These are phyloP conservation scores for Chlamydomonas incerta DNA, from an alignment of 139 green algal genomes.

Conservation along the genomic window DNA sequence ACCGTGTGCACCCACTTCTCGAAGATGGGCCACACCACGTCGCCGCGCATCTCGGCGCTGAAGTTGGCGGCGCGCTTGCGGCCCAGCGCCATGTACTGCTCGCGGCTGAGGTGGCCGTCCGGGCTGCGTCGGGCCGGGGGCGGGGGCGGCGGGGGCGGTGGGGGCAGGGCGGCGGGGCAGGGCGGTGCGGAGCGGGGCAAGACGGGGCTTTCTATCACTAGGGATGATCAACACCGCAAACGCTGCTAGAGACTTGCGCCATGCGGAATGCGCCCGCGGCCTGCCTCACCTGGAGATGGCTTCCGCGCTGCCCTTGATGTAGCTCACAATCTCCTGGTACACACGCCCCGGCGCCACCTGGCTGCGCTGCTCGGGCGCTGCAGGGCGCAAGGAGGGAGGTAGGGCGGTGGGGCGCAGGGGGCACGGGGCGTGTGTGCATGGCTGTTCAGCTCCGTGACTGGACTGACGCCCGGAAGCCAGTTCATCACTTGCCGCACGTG, in stretches of 20 bases:
- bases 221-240: neutral
- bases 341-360: conserved; percentile 49
- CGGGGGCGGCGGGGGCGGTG: neutral
- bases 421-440: too few species aligned
- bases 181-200: too few species aligned
- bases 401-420: neutral
- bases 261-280: too few species aligned
- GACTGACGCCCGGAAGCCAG: too few species aligned
- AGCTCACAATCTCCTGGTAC: conserved; percentile 79
- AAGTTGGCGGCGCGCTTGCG: conserved; percentile 82
- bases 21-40: conserved; percentile 78
- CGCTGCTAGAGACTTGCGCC: neutral
- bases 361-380: conserved; percentile 40
- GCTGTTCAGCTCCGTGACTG: too few species aligned
- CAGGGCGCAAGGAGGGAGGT: neutral
- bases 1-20: conserved; percentile 52
- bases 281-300: conserved; percentile 26
- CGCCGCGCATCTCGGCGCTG: conserved; percentile 51
- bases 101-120: conserved; percentile 59
- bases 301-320: conserved; percentile 80
- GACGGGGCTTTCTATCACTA: too few species aligned
- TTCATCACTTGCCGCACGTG: too few species aligned
- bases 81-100: conserved; percentile 72
- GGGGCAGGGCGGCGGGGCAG: too few species aligned
- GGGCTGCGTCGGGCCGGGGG: conserved; percentile 26